Evolutionary conservation across 495 filamentous ascomycete species (phyloP).

Genomic region (Cercophora scortea): DNA sequence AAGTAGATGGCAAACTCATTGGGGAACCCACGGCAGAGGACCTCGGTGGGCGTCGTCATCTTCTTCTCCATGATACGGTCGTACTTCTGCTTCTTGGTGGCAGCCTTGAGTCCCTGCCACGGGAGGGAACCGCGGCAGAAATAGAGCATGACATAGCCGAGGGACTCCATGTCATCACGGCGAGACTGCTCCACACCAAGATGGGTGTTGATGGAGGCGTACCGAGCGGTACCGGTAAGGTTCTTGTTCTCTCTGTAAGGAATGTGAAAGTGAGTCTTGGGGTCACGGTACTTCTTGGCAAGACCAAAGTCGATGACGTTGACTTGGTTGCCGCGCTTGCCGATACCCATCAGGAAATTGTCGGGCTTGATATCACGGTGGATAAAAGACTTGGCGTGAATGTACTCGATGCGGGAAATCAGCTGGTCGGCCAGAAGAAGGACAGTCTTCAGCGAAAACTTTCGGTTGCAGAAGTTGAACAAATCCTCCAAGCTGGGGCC

Average conservation of each 20-base stretch:
- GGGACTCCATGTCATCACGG: constrained; percentile 98
- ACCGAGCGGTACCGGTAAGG: constrained; percentile 96
- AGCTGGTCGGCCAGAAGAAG: constrained; percentile 95
- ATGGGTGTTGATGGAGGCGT: constrained; percentile 99
- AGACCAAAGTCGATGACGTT: constrained; percentile 99
- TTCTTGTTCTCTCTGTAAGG: constrained; percentile 99
- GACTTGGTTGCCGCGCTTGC: constrained; percentile 99
- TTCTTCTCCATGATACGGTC: constrained; percentile 99
- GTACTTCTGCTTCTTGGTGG: constrained; percentile 99
- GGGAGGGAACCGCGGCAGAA: constrained; percentile 99
- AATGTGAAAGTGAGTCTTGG: constrained; percentile 99
- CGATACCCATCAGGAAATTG: constrained; percentile 99
- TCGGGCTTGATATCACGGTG: constrained; percentile 99
- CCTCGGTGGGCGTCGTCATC: constrained; percentile 99
- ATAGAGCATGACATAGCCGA: constrained; percentile 99
- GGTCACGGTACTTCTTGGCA: constrained; percentile 99
- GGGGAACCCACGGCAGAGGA: constrained; percentile 97
- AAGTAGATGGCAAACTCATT: constrained; percentile 99
- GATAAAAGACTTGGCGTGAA: constrained; percentile 99
- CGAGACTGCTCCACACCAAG: constrained; percentile 98
- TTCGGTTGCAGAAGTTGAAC: constrained; percentile 99
- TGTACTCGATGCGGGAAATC: constrained; percentile 99
- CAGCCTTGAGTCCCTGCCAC: constrained; percentile 99
- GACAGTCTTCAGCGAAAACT: constrained; percentile 99
- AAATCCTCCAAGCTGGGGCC: constrained; percentile 97